phyloP scores from a whole-genome alignment of 2,329 filamentous ascomycete genomes.

The Didymellaceae sp. region DNA sequence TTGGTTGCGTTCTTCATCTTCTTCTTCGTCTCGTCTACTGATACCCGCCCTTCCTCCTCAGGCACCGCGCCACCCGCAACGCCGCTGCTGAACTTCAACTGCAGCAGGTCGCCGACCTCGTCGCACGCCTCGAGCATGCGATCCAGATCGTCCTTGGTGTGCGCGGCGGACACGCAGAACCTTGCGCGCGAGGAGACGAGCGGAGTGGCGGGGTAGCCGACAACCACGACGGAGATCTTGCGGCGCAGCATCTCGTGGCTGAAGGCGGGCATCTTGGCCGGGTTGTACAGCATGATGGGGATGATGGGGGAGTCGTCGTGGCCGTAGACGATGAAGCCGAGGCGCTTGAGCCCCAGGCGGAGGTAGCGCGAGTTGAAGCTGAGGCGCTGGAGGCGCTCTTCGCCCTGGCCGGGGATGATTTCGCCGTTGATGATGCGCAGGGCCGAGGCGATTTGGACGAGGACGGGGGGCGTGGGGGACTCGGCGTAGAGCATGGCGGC shows the following conservation, averaged over 20 bases:
- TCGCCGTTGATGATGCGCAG: conserved; percentile 90
- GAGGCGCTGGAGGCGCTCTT: conserved; percentile 92
- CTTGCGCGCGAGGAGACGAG: conserved; percentile 92
- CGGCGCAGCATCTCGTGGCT: conserved; percentile 98
- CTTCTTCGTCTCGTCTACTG: conserved; percentile 67
- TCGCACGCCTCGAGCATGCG: conserved; percentile 87
- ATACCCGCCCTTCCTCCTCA: too few relatives aligned
- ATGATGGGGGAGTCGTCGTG: conserved; percentile 98
- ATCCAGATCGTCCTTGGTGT: conserved; percentile 98
- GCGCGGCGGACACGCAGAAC: conserved; percentile 93
- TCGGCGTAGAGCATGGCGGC: conserved; percentile 88
- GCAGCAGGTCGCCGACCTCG: conserved; percentile 87
- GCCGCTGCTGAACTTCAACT: conserved; percentile 97
- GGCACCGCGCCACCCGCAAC: conserved; percentile 86
- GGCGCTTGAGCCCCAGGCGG: conserved; percentile 93
- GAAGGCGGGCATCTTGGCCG: conserved; percentile 98
- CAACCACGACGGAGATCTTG: conserved; percentile 96
- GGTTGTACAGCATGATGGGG: conserved; percentile 92
- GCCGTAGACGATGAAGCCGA: conserved; percentile 95
- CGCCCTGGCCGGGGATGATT: conserved; percentile 85
- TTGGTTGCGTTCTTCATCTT: conserved; percentile 32
- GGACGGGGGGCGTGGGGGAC: conserved; percentile 82
- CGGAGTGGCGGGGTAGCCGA: conserved; percentile 95
- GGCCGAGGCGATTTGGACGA: conserved; percentile 88
- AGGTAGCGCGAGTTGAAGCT: conserved; percentile 99